Conservation (phyloP, 176 grass and related monocot genomes). For the Thinopyrum elongatum region DNA sequence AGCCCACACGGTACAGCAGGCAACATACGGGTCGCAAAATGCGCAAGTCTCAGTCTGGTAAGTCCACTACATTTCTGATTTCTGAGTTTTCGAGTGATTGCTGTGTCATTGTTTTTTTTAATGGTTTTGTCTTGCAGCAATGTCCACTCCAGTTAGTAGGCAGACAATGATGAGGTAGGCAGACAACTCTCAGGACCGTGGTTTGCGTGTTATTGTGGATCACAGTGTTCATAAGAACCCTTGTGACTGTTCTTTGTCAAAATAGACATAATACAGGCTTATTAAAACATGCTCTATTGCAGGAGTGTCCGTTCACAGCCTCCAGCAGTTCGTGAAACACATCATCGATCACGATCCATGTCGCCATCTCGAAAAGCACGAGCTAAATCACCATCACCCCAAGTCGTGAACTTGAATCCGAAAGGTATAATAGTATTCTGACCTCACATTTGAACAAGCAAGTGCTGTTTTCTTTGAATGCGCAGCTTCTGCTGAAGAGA, state of each 20-base stretch:
- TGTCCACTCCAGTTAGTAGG: constrained; percentile 40
- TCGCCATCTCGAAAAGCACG: constrained; percentile 66
- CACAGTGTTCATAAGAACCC: constrained; percentile 4
- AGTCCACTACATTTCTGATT: constrained; percentile 19
- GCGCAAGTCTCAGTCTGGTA: constrained; percentile 57
- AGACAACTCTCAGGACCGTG: constrained; percentile 13
- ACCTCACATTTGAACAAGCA: not conserved
- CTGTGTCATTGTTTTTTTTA: constrained; percentile 14
- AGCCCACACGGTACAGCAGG: constrained; percentile 39
- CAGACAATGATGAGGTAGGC: constrained; percentile 62
- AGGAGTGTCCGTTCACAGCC: constrained; percentile 49
- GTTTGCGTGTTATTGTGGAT: not conserved
- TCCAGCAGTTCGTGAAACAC: constrained; percentile 32
- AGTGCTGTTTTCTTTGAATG: constrained; percentile 15
- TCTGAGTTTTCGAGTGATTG: not conserved
- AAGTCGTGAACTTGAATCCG: constrained; percentile 25
- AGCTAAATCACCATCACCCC: constrained; percentile 45
- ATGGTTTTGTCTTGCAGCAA: constrained; percentile 32
- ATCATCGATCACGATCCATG: constrained; percentile 46
- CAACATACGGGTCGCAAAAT: constrained; percentile 41
- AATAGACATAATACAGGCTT: not conserved
- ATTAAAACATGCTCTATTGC: constrained; percentile 1
- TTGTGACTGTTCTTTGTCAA: not conserved
- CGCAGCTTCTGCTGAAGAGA: not conserved
- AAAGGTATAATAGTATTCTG: constrained; percentile 35